Conservation (phyloP, 176 grass and related monocot species). For the Oryza punctata region DNA sequence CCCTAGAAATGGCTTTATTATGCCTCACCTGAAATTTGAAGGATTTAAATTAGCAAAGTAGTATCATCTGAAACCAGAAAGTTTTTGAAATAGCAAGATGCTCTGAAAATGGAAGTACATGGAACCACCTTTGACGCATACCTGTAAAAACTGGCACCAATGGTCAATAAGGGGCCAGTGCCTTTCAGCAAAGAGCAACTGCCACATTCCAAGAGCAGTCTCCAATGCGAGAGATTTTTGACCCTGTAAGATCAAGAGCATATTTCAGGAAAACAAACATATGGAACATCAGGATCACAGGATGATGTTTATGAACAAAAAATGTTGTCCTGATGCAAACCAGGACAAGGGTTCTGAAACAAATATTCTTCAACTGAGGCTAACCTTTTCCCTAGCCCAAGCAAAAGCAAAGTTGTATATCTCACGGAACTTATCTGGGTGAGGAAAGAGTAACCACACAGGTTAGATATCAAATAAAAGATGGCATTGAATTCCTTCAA, state of each 20-base stretch:
- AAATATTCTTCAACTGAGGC: slow-evolving; percentile 17
- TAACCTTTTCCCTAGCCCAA: slow-evolving; percentile 98
- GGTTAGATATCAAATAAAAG: slow-evolving; percentile 36
- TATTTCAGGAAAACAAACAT: slow-evolving; percentile 15
- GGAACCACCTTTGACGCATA: slow-evolving; percentile 24
- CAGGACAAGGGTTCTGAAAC: slow-evolving; percentile 22
- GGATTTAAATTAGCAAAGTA: slow-evolving; percentile 19
- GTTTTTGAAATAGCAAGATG: not conserved
- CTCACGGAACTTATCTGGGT: slow-evolving; percentile 95
- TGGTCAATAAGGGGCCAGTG: slow-evolving; percentile 90
- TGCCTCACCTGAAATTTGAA: slow-evolving; percentile 75
- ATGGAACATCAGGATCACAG: slow-evolving; percentile 23
- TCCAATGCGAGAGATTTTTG: slow-evolving; percentile 96
- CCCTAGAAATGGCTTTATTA: slow-evolving; percentile 97
- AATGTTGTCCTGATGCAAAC: slow-evolving; percentile 6
- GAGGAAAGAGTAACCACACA: slow-evolving; percentile 36
- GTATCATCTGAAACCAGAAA: not conserved
- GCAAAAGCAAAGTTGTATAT: slow-evolving; percentile 98
- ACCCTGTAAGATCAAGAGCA: slow-evolving; percentile 68
- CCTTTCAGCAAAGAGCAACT: slow-evolving; percentile 87
- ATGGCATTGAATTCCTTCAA: slow-evolving; percentile 21
- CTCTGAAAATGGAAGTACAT: slow-evolving; percentile 24
- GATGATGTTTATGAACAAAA: slow-evolving; percentile 1
- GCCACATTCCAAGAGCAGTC: slow-evolving; percentile 99
- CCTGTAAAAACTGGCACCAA: slow-evolving; percentile 97